Percentiles rank a stretch among this genome's conserved stretches.
Conservation (phyloP, 371 early-diverging fungal genomes). For the Zychaea mexicana region DNA sequence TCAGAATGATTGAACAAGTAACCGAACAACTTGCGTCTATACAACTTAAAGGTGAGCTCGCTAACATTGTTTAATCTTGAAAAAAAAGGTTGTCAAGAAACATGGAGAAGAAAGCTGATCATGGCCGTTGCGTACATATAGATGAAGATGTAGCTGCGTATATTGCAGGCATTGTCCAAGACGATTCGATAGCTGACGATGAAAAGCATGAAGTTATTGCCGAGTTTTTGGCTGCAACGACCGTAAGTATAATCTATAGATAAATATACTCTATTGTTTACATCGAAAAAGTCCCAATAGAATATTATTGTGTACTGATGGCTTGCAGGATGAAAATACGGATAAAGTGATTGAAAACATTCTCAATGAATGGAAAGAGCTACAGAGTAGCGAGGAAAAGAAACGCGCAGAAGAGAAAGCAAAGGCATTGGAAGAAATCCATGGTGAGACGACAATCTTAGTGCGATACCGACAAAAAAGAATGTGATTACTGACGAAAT, state of each 20-base stretch:
- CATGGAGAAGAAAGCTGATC: no score
- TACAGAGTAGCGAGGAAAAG: constrained; percentile 36
- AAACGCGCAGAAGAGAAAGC: constrained; percentile 40
- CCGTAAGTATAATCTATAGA: constrained; percentile 20
- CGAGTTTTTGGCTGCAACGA: constrained; percentile 56
- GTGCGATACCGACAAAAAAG: no score
- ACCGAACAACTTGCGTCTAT: background rate
- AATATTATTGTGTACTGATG: background rate
- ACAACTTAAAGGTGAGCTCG: background rate
- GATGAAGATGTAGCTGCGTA: constrained; percentile 57
- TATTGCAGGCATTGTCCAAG: constrained; percentile 58
- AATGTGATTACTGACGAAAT: background rate
- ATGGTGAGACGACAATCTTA: constrained; percentile 30
- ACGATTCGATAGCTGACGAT: constrained; percentile 54
- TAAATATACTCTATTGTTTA: background rate
- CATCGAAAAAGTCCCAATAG: no score
- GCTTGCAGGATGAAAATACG: constrained; percentile 38
- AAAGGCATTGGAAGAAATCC: constrained; percentile 35
- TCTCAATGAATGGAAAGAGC: constrained; percentile 39
- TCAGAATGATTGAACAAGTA: background rate
- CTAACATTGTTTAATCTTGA: no score
- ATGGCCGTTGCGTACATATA: background rate
- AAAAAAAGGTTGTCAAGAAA: background rate
- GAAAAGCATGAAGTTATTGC: constrained; percentile 60
- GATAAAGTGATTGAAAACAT: constrained; percentile 33